A percentile compares a stretch with the other conserved stretches of the same genome.
These are phyloP conservation scores for Fusarium ambrosium DNA, from an alignment of 2,329 filamentous ascomycete species.

Conservation along the genomic window DNA sequence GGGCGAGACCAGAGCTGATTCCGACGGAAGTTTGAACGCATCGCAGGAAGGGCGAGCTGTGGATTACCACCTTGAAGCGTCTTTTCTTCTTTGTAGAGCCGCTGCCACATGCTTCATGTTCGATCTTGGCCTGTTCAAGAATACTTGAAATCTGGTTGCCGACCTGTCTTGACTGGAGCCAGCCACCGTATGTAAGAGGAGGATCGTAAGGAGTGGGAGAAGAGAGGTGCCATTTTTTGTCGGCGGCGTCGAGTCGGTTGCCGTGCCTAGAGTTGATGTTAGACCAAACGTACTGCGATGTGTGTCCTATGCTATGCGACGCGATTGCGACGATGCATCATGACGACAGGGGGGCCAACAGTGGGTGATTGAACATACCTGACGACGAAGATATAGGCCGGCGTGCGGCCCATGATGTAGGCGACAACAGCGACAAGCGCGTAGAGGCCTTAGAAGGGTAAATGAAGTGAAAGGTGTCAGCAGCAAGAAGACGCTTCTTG, in stretches of 20 bases:
- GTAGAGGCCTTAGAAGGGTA: constrained; percentile 2
- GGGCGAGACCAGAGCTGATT: constrained; percentile 86
- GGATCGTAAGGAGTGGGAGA: constrained; percentile 96
- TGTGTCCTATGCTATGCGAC: constrained; percentile 31
- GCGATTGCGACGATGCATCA: constrained; percentile 36
- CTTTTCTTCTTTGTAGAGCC: constrained; percentile 58
- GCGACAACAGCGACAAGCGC: constrained; percentile 13
- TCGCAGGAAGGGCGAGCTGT: constrained; percentile 93
- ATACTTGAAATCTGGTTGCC: constrained; percentile 87
- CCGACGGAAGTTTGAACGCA: constrained; percentile 94
- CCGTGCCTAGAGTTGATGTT: constrained; percentile 75
- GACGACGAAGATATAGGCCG: constrained; percentile 60
- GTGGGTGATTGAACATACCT: constrained; percentile 51
- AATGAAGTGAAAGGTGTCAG: constrained; percentile 9
- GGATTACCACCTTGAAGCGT: constrained; percentile 84
- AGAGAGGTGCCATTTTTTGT: constrained; percentile 94
- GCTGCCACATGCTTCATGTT: constrained; percentile 53
- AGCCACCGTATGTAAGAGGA: constrained; percentile 93
- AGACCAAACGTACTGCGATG: constrained; percentile 17
- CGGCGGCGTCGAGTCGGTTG: constrained; percentile 91
- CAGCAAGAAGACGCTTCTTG: constrained; percentile 18
- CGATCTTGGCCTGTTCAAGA: constrained; percentile 65
- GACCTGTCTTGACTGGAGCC: constrained; percentile 86
- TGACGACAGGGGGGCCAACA: constrained; percentile 38
- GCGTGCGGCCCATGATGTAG: constrained; percentile 56